phyloP scores from a whole-genome alignment of 805 yeast genomes.

The Millerozyma miso region DNA sequence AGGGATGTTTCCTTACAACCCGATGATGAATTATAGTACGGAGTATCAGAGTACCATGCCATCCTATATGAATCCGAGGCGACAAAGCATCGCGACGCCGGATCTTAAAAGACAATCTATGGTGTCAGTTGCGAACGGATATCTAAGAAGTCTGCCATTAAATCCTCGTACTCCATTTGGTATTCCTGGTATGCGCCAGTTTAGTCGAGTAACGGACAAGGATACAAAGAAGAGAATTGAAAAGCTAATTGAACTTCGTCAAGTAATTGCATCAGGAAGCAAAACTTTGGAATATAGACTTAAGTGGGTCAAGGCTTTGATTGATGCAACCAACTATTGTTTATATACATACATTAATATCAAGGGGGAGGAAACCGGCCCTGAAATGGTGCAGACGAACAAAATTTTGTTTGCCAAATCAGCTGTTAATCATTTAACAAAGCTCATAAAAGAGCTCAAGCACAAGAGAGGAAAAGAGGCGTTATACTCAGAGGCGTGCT shows the following conservation, averaged over 20 bases:
- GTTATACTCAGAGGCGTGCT: constrained; percentile 28
- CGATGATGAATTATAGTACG: constrained; percentile 17
- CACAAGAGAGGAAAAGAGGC: constrained; percentile 14
- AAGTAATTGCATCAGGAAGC: constrained; percentile 37
- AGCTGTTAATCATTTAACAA: constrained; percentile 32
- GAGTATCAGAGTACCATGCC: constrained; percentile 7
- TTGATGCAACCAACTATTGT: constrained; percentile 34
- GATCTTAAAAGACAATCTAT: constrained; percentile 12
- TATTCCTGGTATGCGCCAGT: constrained; percentile 7
- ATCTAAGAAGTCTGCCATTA: not conserved
- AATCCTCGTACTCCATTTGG: constrained; percentile 7
- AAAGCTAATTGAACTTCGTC: constrained; percentile 30
- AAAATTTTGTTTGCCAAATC: constrained; percentile 36
- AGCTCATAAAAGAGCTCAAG: constrained; percentile 32
- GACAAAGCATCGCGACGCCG: constrained; percentile 16
- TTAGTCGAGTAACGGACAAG: constrained; percentile 17
- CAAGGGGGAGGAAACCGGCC: constrained; percentile 33
- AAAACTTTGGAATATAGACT: constrained; percentile 38
- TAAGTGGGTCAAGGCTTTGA: constrained; percentile 41
- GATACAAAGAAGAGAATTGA: constrained; percentile 28
- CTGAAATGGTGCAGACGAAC: constrained; percentile 27
- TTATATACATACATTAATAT: constrained; percentile 39
- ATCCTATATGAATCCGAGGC: constrained; percentile 7
- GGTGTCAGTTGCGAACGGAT: constrained; percentile 4
- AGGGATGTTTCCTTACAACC: constrained; percentile 1